phyloP scores from a whole-genome alignment of 768 basidiomycete species.

The Auricularia sp. region DNA sequence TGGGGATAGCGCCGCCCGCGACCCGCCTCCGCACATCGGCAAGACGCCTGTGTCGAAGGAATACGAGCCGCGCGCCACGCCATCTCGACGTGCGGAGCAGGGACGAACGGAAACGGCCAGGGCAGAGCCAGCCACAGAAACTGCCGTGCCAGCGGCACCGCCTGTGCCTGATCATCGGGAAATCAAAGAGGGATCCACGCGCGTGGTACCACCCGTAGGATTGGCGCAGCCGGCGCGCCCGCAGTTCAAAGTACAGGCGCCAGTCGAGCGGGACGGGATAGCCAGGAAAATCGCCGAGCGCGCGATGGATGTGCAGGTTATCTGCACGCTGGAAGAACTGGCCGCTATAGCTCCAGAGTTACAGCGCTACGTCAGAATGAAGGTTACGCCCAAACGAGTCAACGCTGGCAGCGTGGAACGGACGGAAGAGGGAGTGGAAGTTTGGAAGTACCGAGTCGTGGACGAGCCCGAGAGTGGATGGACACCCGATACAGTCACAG shows the following conservation, averaged over 20 bases:
- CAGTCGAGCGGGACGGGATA: not conserved
- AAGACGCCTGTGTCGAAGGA: too few relatives aligned
- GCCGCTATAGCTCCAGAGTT: not conserved
- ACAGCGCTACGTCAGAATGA: not conserved
- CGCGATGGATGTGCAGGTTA: not conserved
- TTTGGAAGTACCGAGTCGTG: not conserved
- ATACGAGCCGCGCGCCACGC: too few relatives aligned
- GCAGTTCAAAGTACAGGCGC: not conserved
- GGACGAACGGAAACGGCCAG: too few relatives aligned
- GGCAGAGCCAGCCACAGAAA: too few relatives aligned
- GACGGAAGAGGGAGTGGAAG: not conserved
- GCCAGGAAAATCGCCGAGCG: not conserved
- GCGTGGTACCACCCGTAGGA: not conserved
- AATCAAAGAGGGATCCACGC: too few relatives aligned
- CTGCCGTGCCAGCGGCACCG: too few relatives aligned
- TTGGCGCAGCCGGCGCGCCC: not conserved
- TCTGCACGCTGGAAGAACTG: not conserved
- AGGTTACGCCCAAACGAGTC: too few relatives aligned
- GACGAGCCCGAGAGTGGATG: not conserved
- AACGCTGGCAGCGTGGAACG: not conserved
- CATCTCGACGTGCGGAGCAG: too few relatives aligned
- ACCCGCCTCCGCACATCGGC: too few relatives aligned
- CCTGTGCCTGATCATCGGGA: too few relatives aligned
- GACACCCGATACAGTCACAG: not conserved
- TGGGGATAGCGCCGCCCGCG: too few relatives aligned